Base-by-base conservation (phyloP, 768 basidiomycete species). In the Suillus lakei region DNA sequence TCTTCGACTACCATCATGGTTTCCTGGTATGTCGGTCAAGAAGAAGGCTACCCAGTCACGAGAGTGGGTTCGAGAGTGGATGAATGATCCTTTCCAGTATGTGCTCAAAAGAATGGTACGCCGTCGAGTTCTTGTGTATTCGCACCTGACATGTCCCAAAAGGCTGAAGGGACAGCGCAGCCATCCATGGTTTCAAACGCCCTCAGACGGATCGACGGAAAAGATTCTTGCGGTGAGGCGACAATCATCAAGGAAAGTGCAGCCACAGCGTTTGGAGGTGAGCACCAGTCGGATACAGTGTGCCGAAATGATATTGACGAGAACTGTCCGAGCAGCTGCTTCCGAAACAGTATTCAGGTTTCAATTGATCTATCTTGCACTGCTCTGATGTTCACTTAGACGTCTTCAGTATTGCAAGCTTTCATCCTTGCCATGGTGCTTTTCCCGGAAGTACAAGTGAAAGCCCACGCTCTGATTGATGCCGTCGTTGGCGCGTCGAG, bases 381-480 rank as follows among this genome's bases (percentile, higher is more conserved):
- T 23, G 23, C 30, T 46, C 39, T 38, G 36, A 39, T 41, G 46
- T 1, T 63, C 23, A 28, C 51, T 36, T 41, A 76, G 75, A 75
- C 74, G 6, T 65, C 69, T 2, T 71, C 74, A 9, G 61, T 67
- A 9, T 65, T 81, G 15, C 68, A 66, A 41, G 73, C 67, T 5
- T 78, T 81, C 61, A 38, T 79, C n/a, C 73, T 77, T 28, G 76
- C 77, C 4, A 80, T 80, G 79, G 68, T 72, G 5, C 69, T 71
- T 18, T 70, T 76, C 62, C 80, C 77, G 2, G 70, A 74, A 9
- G 66, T 71, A 28, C 71, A 75, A 62, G 63, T 28, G 34, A 73
- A 66, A 41, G 79, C 76, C 3, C 79, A 77, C 50, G 64, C 60
- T 16, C 66, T 71, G 41, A 69, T 81, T n/a, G 76, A 80, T 67